phyloP scores from a whole-genome alignment of 805 yeast genomes.

The Metschnikowia lunata region DNA sequence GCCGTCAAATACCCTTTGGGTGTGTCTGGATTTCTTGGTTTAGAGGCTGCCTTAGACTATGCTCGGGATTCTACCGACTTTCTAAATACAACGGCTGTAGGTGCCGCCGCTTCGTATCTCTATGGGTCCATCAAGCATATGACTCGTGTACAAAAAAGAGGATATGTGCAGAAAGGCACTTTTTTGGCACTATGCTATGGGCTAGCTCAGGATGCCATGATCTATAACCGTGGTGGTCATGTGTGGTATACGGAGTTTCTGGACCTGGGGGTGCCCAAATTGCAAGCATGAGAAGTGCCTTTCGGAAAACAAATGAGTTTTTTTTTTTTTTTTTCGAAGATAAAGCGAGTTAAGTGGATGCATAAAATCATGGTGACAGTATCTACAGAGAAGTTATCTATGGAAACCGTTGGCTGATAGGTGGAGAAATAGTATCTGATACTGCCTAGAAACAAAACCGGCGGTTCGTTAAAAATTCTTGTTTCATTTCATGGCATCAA shows the following conservation, averaged over 20 bases:
- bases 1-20: constrained; percentile 36
- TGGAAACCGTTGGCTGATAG: no score
- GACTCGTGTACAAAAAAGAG: constrained; percentile 39
- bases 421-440: no score
- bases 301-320: no score
- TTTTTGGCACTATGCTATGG: constrained; percentile 60
- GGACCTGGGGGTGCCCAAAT: no score
- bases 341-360: no score
- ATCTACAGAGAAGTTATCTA: no score
- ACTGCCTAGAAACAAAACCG: no score
- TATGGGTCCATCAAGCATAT: constrained; percentile 47
- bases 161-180: constrained; percentile 48
- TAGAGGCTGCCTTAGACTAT: constrained; percentile 60
- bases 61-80: constrained; percentile 51
- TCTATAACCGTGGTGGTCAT: constrained; percentile 53
- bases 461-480: no score
- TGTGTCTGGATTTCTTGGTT: constrained; percentile 48
- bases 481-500: no score
- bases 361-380: no score
- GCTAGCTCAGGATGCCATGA: constrained; percentile 58
- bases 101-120: constrained; percentile 46
- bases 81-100: constrained; percentile 57
- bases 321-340: no score
- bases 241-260: constrained; percentile 50
- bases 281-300: no score